phyloP scores from a whole-genome alignment of 2,329 filamentous ascomycete genomes.

The Apiospora hydei region DNA sequence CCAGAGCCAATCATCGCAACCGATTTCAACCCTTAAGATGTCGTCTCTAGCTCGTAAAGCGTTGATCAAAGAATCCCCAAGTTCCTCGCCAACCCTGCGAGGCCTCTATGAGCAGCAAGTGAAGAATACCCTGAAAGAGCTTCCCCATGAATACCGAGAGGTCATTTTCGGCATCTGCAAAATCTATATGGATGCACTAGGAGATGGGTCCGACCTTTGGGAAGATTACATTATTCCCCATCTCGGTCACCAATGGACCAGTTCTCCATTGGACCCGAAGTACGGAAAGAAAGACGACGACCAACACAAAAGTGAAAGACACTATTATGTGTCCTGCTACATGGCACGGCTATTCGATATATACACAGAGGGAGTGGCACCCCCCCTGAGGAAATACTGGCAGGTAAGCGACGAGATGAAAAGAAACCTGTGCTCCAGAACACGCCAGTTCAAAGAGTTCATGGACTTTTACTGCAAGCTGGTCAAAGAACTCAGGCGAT shows the following conservation, averaged over 20 bases:
- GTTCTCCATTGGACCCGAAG: background rate
- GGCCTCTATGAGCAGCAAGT: background rate
- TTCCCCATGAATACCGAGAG: background rate
- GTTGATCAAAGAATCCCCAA: conserved; percentile 2
- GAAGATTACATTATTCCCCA: conserved; percentile 1
- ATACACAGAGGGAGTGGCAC: background rate
- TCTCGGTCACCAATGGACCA: background rate
- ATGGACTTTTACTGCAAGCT: conserved; percentile 11
- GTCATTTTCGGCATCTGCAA: background rate
- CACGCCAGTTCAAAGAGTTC: conserved; percentile 15
- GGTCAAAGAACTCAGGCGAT: background rate
- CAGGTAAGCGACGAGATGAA: background rate
- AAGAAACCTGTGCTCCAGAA: background rate
- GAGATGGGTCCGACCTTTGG: background rate
- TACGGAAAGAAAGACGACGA: background rate
- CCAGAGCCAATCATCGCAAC: conserved; percentile 1
- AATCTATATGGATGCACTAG: background rate
- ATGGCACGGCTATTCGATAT: conserved; percentile 20
- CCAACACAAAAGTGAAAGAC: background rate
- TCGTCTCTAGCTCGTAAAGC: background rate
- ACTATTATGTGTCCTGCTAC: conserved; percentile 2
- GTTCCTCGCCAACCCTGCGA: background rate
- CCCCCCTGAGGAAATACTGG: conserved; percentile 1
- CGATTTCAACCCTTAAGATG: background rate
- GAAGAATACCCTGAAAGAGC: background rate